Base-by-base conservation (phyloP, 176 grass and related monocot genomes). In the Pontederia crassipes region DNA sequence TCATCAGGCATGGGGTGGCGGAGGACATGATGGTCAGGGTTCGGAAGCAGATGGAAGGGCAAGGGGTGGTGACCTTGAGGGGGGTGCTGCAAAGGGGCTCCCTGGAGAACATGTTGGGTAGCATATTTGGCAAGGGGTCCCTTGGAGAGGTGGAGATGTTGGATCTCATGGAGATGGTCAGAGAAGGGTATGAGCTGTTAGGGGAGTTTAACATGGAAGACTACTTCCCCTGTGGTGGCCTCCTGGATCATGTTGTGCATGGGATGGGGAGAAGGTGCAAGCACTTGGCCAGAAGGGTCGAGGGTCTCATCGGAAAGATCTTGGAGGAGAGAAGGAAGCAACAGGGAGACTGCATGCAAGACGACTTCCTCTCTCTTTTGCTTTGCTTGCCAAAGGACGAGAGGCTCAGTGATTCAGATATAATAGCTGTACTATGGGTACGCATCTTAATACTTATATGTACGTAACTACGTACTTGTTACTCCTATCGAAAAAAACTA, bases 391-490 rank as follows among this genome's bases (percentile, higher is more conserved):
- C 61, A n/a, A n/a, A 75, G 46, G 76, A 84, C 9, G 81, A 79
- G 56, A 75, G 27, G 4, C 14, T 84, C 0, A 16, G 65, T 16
- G 81, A 79, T 13, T 18, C 61, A 24, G 81, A 79, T 71, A 60
- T 68, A 8, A 64, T 75, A 9, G 67, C 76, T 20, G 57, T 84
- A 17, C 67, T 84, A 6, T 84, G 81, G 81, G 81, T 84, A 14
- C 66, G 55, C 16, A 10, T 35, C 15, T 55, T 12, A 54, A 28
- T 77, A 46, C 68, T 11, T 59, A 4, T 59, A 1, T 8, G 4
- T 59, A 0, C 14, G 27, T 14, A 60, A 60, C 12, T 8, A 60
- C 20, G 20, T 24, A 24, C 20, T 24, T 24, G 20, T 24, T 24
- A 24, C 1, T 24, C 20, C 20, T 24, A 24, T 24, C 20, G 20